Percentiles rank a stretch among this genome's conserved stretches.
Conservation (phyloP, 2,329 filamentous ascomycete species). For the Penicillium sp. region DNA sequence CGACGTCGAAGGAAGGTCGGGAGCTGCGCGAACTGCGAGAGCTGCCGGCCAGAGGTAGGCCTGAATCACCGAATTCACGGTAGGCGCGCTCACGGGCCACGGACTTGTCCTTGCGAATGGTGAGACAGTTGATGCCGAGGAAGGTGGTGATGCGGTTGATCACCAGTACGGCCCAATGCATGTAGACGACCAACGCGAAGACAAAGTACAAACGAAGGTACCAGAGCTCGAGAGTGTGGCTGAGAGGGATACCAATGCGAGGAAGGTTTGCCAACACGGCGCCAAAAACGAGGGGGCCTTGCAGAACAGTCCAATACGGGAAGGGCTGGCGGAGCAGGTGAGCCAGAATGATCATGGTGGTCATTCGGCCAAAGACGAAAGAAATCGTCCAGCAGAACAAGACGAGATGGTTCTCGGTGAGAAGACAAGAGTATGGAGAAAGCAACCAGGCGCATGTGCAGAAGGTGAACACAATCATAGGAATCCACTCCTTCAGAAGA, state of each 20-base stretch:
- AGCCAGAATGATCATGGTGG: constrained; percentile 96
- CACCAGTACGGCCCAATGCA: constrained; percentile 85
- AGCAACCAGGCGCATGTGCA: constrained; percentile 79
- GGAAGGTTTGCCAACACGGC: constrained; percentile 79
- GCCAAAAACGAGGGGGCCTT: constrained; percentile 78
- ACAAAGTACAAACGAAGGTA: constrained; percentile 82
- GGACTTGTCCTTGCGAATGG: constrained; percentile 53
- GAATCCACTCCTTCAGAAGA: constrained; percentile 88
- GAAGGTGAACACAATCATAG: constrained; percentile 74
- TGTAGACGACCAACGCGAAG: constrained; percentile 80
- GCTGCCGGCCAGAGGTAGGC: constrained; percentile 6
- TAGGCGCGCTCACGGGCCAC: constrained; percentile 32
- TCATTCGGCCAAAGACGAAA: constrained; percentile 97
- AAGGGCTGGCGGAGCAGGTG: constrained; percentile 91
- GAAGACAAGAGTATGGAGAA: constrained; percentile 76
- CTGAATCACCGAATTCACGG: constrained; percentile 29
- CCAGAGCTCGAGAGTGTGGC: constrained; percentile 61
- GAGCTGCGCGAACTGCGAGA: constrained; percentile 1
- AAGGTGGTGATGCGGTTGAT: constrained; percentile 87
- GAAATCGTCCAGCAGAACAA: constrained; percentile 90
- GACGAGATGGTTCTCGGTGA: constrained; percentile 78
- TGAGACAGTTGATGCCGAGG: constrained; percentile 89
- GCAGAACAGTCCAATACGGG: constrained; percentile 91
- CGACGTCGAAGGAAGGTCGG: background rate
- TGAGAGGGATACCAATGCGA: constrained; percentile 64